Conservation (phyloP, 768 basidiomycete species). For the Scleroderma citrinum region DNA sequence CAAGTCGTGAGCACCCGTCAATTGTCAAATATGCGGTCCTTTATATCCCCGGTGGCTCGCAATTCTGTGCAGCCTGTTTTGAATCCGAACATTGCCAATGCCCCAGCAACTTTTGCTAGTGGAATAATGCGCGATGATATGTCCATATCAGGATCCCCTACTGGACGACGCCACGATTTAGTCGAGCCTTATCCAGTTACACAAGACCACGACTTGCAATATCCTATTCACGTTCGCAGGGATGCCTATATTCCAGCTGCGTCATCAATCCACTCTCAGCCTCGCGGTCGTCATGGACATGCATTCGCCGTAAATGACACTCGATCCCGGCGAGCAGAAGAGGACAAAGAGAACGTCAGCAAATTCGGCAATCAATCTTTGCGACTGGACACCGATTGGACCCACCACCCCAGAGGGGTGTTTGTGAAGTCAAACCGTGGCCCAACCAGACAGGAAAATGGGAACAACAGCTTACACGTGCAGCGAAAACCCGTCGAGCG, state of each 20-base stretch:
- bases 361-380: slow-evolving; percentile 10
- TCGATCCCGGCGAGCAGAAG: slow-evolving; percentile 9
- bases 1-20: slow-evolving; percentile 25
- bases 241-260: slow-evolving; percentile 14
- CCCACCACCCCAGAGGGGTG: slow-evolving; percentile 24
- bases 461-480: slow-evolving; percentile 41
- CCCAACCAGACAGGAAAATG: slow-evolving; percentile 42
- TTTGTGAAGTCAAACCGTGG: slow-evolving; percentile 27
- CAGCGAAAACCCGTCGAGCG: slow-evolving; percentile 26
- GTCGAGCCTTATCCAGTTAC: too few relatives aligned
- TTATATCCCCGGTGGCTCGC: slow-evolving; percentile 5
- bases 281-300: slow-evolving; percentile 5
- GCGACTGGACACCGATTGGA: slow-evolving; percentile 14
- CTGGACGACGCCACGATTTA: slow-evolving; percentile 30
- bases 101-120: slow-evolving; percentile 11
- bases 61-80: slow-evolving; percentile 12
- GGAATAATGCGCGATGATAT: slow-evolving; percentile 3
- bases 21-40: slow-evolving; percentile 15
- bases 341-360: slow-evolving; percentile 37
- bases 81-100: slow-evolving; percentile 9
- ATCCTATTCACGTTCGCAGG: slow-evolving; percentile 23
- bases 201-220: too few relatives aligned
- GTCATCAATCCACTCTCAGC: slow-evolving; percentile 13
- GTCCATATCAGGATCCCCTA: slow-evolving; percentile 39
- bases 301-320: slow-evolving; percentile 12